Base-by-base conservation (phyloP, 2,329 filamentous ascomycete genomes). In the Exophiala dermatitidis region DNA sequence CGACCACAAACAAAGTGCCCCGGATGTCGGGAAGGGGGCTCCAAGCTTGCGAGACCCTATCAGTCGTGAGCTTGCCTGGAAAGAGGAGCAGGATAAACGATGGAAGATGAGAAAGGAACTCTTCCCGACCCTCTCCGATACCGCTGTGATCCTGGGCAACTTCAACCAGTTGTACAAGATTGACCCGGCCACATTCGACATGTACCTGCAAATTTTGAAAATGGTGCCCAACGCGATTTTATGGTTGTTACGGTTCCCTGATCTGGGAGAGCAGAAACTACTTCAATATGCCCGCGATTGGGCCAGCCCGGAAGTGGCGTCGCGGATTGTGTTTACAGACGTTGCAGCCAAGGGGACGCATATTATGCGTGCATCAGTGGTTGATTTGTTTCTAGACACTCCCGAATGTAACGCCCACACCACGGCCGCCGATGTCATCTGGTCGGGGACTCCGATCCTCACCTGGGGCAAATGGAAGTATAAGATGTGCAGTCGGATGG, bases 111-210 rank as follows among this genome's bases (percentile, higher is more conserved):
- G 93, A 31, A 94, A 90, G 66, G 84, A 94, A 63, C 72, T 98
- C 37, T 98, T 98, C 64, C 93, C 93, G 0, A 77, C 80, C 12
- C 74, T 98, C 8, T 75, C 82, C 2, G 86, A 97, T 64, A 85
- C 95, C 67, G 80, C 83, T 19, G 83, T 98, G 63, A 96, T 98
- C 63, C 78, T 98, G 54, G 93, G 89, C 4, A 98, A 98, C 70
- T 98, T 98, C 72, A 98, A 98, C 67, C 93, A 98, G 69, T 76
- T 98, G 32, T 98, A 98, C 74, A 98, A 98, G 83, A 97, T 98
- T 70, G 93, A 98, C 63, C 93, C 93, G 1, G 94, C 90, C 2
- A 96, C 90, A 5, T 97, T 97, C 72, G 86, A 93, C 48, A 89
- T 88, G 40, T 98, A 93, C 90, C 76, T 98, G 30, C 87, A 93